Evolutionary conservation across 2,329 filamentous ascomycete species (phyloP).

Genomic region (Sporothrix globosa): DNA sequence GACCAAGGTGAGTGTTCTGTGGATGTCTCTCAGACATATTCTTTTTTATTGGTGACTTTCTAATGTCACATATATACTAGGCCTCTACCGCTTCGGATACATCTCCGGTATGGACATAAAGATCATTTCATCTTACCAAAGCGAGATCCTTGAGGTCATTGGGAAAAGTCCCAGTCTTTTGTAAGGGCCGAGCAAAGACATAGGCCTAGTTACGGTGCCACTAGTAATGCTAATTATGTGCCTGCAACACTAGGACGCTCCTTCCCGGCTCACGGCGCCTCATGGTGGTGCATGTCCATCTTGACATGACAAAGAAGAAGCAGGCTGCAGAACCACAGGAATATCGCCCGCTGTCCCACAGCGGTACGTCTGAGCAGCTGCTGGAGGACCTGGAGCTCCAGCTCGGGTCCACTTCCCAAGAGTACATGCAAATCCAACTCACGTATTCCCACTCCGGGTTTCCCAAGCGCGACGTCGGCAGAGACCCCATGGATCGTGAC

Average conservation of each 20-base stretch:
- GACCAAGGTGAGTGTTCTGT: constrained; percentile 23
- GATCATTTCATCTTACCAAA: constrained; percentile 49
- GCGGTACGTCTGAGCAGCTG: constrained; percentile 56
- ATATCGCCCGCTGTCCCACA: constrained; percentile 23
- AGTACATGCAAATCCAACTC: constrained; percentile 57
- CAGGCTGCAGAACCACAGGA: constrained; percentile 37
- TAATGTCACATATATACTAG: constrained; percentile 24
- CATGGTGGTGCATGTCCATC: constrained; percentile 53
- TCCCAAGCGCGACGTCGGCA: constrained; percentile 40
- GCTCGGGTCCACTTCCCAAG: constrained; percentile 53
- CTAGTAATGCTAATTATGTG: neutral
- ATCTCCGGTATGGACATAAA: constrained; percentile 55
- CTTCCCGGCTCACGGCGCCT: constrained; percentile 51
- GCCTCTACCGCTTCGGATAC: constrained; percentile 50
- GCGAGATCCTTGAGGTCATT: constrained; percentile 52
- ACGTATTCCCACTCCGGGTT: constrained; percentile 63
- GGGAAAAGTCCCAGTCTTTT: constrained; percentile 49
- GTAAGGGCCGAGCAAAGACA: constrained; percentile 40
- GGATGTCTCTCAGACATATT: neutral
- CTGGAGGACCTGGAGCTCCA: constrained; percentile 63
- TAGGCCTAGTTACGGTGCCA: too few species aligned
- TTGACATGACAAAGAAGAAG: constrained; percentile 40
- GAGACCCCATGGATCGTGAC: constrained; percentile 22
- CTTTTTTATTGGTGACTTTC: neutral
- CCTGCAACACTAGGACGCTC: constrained; percentile 35